Evolutionary conservation across 768 basidiomycete genomes (phyloP), one percentile per base, ranked within the genome.

Genomic region (Hebeloma cylindrosporum): DNA sequence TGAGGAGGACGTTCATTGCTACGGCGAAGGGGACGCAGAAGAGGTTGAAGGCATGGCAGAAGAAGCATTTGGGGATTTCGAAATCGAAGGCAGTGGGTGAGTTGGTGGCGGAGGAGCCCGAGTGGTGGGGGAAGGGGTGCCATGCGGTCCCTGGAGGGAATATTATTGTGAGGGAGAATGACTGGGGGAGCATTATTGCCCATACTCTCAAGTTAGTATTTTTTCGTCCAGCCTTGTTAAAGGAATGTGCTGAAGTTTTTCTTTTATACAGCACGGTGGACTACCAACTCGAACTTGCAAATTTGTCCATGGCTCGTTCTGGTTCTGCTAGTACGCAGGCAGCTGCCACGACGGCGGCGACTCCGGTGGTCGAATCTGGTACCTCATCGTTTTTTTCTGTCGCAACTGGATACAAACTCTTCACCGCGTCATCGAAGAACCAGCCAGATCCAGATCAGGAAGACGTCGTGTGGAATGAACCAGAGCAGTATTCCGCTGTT

Each of bases 171-270:
- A 61, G 77, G 37, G 87, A 88, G 57, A 72, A 77, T 55, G 85
- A 87, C 60, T 84, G 81, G 83, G 84, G 85, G 6, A 87, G 84
- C 59, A 79, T 89, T 36, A 88, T 88, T 51, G 81, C 86, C 5
- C 87, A 83, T 62, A 85, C 84, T 6, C 63, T 88, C 38, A 83
- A 83, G 83, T 84, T 49, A 14, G 67, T 58, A 25, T 7, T 28
- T 16, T 11, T 4, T 17, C 38, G 29, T 46, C 11, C 26, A 28
- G 48, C 14, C 5, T 40, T 28, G 42, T 32, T 21, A 31, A 32
- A 22, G n/a, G 10, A 10, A n/a, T 22, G 36, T 39, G 18, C 35
- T 57, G 20, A 35, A 18, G 14, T 34, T 40, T 25, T 44, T 31
- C 13, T 44, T 51, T 31, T 32, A 28, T 53, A 17, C 52, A 88